phyloP scores from a whole-genome alignment of 495 filamentous ascomycete genomes.

The Sordaria brevicollis region DNA sequence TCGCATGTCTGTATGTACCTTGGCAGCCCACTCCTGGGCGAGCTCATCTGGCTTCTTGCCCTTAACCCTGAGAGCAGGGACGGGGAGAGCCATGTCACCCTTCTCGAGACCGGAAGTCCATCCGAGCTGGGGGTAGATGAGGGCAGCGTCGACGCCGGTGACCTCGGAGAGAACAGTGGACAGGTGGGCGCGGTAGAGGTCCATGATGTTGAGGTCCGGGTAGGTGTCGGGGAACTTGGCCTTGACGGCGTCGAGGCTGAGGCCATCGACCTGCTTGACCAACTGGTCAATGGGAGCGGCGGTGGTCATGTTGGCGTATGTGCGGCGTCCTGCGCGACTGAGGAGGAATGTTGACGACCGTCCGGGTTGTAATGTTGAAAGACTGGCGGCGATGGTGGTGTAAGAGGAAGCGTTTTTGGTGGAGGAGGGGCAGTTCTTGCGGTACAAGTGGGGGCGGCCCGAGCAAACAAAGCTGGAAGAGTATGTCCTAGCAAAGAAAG shows the following conservation, averaged over 20 bases:
- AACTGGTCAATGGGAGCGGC: slow-evolving; percentile 23
- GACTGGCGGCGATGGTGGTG: not conserved
- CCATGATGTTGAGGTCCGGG: slow-evolving; percentile 71
- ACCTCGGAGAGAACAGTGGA: slow-evolving; percentile 61
- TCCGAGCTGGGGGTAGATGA: slow-evolving; percentile 67
- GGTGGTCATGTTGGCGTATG: slow-evolving; percentile 16
- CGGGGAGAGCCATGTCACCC: slow-evolving; percentile 75
- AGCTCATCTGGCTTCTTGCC: slow-evolving; percentile 69
- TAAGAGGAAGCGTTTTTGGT: not conserved
- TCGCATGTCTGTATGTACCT: slow-evolving; percentile 29
- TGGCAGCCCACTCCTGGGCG: slow-evolving; percentile 57
- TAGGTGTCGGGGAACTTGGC: slow-evolving; percentile 44
- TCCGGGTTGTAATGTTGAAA: not conserved
- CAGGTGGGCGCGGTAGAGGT: slow-evolving; percentile 81
- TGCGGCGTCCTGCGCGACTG: slow-evolving; percentile 8
- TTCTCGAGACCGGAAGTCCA: slow-evolving; percentile 84
- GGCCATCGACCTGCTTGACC: slow-evolving; percentile 26
- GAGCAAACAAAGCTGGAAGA: not conserved
- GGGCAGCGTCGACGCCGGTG: slow-evolving; percentile 57
- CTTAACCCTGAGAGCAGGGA: slow-evolving; percentile 71
- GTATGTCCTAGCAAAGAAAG: not conserved
- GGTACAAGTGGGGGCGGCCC: not conserved
- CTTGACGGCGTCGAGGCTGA: slow-evolving; percentile 26
- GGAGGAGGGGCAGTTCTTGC: not conserved
- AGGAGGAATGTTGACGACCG: slow-evolving; percentile 1